phyloP scores from a whole-genome alignment of 495 filamentous ascomycete genomes.

The Rusavskia elegans region DNA sequence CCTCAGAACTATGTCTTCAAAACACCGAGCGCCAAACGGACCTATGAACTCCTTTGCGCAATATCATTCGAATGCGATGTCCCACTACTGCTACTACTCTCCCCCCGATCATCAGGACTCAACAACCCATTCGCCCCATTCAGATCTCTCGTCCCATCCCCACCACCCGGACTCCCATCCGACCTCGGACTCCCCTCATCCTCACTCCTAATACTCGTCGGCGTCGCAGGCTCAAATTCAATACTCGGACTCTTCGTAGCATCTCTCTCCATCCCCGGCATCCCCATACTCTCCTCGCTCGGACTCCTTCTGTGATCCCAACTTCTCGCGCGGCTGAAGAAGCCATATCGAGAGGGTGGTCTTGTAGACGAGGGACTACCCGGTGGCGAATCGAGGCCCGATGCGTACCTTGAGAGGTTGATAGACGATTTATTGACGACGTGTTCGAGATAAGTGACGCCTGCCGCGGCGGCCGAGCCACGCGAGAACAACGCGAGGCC shows the following conservation, averaged over 20 bases:
- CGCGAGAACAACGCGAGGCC: slow-evolving; percentile 69
- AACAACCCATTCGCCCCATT: background rate
- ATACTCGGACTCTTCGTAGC: slow-evolving; percentile 22
- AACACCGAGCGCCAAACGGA: background rate
- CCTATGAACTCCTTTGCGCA: background rate
- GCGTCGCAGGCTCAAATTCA: slow-evolving; percentile 33
- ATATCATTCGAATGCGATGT: background rate
- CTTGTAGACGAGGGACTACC: slow-evolving; percentile 29
- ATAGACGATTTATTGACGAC: slow-evolving; percentile 33
- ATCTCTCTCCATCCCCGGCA: slow-evolving; percentile 13
- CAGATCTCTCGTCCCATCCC: background rate
- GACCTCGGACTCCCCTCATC: background rate
- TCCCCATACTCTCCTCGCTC: background rate
- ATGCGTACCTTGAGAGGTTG: slow-evolving; percentile 14
- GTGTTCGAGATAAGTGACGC: slow-evolving; percentile 30
- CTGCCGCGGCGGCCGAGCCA: slow-evolving; percentile 19
- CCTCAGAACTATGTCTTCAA: no score
- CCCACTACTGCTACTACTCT: background rate
- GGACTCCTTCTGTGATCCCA: slow-evolving; percentile 21
- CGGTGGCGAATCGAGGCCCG: slow-evolving; percentile 26
- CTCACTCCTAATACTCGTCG: background rate
- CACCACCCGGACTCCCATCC: background rate
- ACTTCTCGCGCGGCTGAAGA: slow-evolving; percentile 5
- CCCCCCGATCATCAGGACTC: background rate
- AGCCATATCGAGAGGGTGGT: slow-evolving; percentile 23